Evolutionary conservation across 768 basidiomycete species (phyloP).

Genomic region (Agrocybe praecox): DNA sequence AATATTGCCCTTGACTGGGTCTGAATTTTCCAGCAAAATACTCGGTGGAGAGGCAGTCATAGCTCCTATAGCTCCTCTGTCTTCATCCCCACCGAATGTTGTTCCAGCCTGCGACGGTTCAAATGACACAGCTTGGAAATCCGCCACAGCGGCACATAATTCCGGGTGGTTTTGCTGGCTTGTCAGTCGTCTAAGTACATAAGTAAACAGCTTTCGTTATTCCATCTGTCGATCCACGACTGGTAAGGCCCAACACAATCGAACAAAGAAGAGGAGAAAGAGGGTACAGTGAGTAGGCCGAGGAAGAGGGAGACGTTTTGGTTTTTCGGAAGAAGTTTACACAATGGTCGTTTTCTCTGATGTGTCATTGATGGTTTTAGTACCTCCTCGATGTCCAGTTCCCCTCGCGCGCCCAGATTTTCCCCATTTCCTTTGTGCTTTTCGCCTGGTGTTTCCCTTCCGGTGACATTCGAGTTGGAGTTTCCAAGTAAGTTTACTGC

Average conservation of each 20-base stretch:
- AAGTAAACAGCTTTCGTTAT: too few relatives aligned
- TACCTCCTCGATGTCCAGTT: too few relatives aligned
- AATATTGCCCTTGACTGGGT: background rate
- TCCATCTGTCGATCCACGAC: too few relatives aligned
- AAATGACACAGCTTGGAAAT: constrained; percentile 47
- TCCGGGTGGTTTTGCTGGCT: constrained; percentile 35
- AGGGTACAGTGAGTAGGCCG: constrained; percentile 35
- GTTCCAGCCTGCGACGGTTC: background rate
- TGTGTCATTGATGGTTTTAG: too few relatives aligned
- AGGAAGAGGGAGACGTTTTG: background rate
- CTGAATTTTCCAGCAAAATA: background rate
- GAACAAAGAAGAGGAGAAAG: too few relatives aligned
- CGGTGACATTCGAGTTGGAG: too few relatives aligned
- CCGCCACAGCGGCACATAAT: constrained; percentile 35
- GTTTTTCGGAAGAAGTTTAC: background rate
- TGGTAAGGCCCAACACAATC: too few relatives aligned
- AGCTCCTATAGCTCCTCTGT: background rate
- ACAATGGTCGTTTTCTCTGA: background rate
- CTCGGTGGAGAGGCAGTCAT: background rate
- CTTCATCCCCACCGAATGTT: background rate
- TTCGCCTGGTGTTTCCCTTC: too few relatives aligned
- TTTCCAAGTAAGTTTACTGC: too few relatives aligned
- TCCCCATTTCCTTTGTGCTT: too few relatives aligned
- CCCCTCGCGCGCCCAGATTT: too few relatives aligned
- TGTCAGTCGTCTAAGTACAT: background rate